A percentile compares a stretch with the other conserved stretches of the same genome.
These are phyloP conservation scores for Thermomyces lanuginosus DNA, from an alignment of 2,329 filamentous ascomycete genomes.

Conservation along the genomic window DNA sequence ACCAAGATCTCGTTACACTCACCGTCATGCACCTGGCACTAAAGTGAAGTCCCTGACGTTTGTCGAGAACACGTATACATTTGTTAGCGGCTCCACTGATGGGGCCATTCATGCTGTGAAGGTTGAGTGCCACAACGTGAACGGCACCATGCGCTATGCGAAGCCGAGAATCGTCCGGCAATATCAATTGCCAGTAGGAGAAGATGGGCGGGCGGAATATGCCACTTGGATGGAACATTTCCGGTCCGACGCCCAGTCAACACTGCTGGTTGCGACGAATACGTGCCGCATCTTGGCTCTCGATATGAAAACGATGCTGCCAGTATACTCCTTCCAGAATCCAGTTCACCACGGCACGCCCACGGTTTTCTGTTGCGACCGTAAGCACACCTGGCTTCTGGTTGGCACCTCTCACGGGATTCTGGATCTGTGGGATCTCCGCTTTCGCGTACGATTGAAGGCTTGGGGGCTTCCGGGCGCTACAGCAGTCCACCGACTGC, in stretches of 20 bases:
- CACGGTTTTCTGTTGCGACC: slow-evolving; percentile 79
- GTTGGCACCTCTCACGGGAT: slow-evolving; percentile 87
- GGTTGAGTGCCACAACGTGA: slow-evolving; percentile 48
- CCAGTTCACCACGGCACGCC: slow-evolving; percentile 82
- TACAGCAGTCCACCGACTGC: slow-evolving; percentile 61
- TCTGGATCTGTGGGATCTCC: slow-evolving; percentile 84
- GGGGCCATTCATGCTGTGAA: slow-evolving; percentile 82
- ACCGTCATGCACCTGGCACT: slow-evolving; percentile 54
- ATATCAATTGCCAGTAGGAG: slow-evolving; percentile 45
- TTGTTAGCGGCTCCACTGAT: slow-evolving; percentile 77
- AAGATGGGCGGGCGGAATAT: slow-evolving; percentile 42
- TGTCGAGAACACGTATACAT: slow-evolving; percentile 84
- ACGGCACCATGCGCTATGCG: slow-evolving; percentile 53
- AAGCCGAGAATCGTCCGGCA: slow-evolving; percentile 62
- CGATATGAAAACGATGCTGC: slow-evolving; percentile 71
- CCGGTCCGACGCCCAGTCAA: slow-evolving; percentile 63
- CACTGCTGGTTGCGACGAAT: slow-evolving; percentile 73
- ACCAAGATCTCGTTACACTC: slow-evolving; percentile 70
- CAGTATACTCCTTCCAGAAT: slow-evolving; percentile 67
- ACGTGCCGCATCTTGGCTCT: slow-evolving; percentile 67
- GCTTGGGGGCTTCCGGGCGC: slow-evolving; percentile 77
- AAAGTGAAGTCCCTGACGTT: slow-evolving; percentile 74
- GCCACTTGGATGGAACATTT: slow-evolving; percentile 89
- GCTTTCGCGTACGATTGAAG: slow-evolving; percentile 78
- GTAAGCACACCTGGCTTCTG: slow-evolving; percentile 74